Evolutionary conservation across 1,139 yeast species (phyloP).

Genomic region (Wickerhamomyces sp.): DNA sequence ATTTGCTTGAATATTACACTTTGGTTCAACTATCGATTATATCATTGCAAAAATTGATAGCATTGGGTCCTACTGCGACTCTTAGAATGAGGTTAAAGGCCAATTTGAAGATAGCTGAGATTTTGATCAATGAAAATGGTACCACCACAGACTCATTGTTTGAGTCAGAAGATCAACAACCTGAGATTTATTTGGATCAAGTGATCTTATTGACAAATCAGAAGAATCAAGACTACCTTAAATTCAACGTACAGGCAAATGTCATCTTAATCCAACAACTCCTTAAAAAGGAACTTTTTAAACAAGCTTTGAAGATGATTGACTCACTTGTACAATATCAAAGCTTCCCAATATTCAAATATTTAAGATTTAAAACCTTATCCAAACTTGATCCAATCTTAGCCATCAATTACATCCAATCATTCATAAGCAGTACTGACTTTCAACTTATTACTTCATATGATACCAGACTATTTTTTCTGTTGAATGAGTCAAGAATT

Average conservation of each 20-base stretch:
- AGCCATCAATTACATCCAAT: not conserved
- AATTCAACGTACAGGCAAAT: constrained; percentile 5
- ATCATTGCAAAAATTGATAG: constrained; percentile 8
- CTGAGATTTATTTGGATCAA: constrained; percentile 13
- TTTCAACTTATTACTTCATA: not conserved
- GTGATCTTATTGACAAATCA: constrained; percentile 11
- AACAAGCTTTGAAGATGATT: constrained; percentile 10
- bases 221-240: not conserved
- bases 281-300: constrained; percentile 2
- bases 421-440: not conserved
- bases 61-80: constrained; percentile 6
- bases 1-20: constrained; percentile 17
- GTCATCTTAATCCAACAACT: constrained; percentile 1
- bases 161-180: constrained; percentile 1
- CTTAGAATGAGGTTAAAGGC: constrained; percentile 9
- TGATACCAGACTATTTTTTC: not conserved
- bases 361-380: constrained; percentile 6
- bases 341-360: constrained; percentile 5
- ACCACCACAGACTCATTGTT: not conserved
- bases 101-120: constrained; percentile 12
- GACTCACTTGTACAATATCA: not conserved
- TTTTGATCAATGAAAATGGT: constrained; percentile 5
- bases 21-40: constrained; percentile 14
- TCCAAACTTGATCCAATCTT: not conserved
- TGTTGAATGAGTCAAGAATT: not conserved